These are phyloP conservation scores for Candida nanaspora DNA, from an alignment of 805 yeast species.

Conservation along the genomic window DNA sequence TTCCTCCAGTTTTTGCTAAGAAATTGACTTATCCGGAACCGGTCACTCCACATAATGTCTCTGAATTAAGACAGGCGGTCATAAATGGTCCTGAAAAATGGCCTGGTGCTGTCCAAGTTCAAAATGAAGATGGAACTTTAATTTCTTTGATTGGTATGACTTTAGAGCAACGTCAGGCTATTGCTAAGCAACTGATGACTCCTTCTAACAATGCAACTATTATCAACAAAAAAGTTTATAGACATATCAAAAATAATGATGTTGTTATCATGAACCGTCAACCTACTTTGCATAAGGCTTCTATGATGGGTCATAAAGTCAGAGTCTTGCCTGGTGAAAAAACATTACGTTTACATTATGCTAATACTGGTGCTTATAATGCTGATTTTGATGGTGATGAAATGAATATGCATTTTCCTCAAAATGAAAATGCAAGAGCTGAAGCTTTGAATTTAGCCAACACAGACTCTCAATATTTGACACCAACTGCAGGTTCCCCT, in stretches of 20 bases:
- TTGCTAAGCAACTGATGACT: conserved; percentile 90
- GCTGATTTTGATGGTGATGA: conserved; percentile 99
- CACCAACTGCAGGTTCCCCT: conserved; percentile 98
- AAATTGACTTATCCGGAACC: conserved; percentile 98
- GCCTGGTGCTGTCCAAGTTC: conserved; percentile 98
- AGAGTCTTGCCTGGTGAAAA: conserved; percentile 96
- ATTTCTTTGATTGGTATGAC: conserved; percentile 84
- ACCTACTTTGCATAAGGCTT: conserved; percentile 97
- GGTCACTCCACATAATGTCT: conserved; percentile 84
- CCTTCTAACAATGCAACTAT: conserved; percentile 61
- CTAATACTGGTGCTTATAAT: conserved; percentile 97
- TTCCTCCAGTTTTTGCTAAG: conserved; percentile 96
- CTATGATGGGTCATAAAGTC: conserved; percentile 99
- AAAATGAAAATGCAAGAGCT: conserved; percentile 92
- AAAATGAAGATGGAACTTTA: conserved; percentile 88
- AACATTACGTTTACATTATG: conserved; percentile 93
- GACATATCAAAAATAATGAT: conserved; percentile 93
- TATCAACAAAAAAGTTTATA: conserved; percentile 83
- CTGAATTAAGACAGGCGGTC: conserved; percentile 88
- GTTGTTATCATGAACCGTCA: conserved; percentile 98
- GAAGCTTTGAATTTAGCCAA: conserved; percentile 94
- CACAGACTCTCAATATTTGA: conserved; percentile 94
- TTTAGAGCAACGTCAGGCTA: conserved; percentile 85
- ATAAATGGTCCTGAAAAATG: conserved; percentile 96
- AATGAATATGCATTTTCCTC: conserved; percentile 99